Base-by-base conservation (phyloP, 371 early-diverging fungal species). In the Basidiobolus heterosporus region DNA sequence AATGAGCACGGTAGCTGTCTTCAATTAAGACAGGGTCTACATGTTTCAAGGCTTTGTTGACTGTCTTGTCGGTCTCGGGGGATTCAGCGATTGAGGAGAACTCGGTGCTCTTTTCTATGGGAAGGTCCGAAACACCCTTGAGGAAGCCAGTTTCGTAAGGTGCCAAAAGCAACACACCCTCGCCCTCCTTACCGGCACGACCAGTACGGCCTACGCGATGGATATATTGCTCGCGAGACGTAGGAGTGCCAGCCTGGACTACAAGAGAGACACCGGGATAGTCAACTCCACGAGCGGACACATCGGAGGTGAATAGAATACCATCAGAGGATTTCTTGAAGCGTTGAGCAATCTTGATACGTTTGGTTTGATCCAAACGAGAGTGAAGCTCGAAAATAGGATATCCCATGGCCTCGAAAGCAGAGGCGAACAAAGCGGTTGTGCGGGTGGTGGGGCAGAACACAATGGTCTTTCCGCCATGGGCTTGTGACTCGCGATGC, bases 141-240 rank as follows among this genome's bases (percentile, higher is more conserved):
- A 30, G 30, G 30, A 30, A 30, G 30, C 30, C 30, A 30, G 30
- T 5, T 30, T 30, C 30, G 9, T 30, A 30, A 5, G 30, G 30
- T 30, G 30, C 30, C 30, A 30, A 30, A 3, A 30, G 9, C 30
- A 30, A 30, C 3, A 30, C 30, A 30, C 30, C 30, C 30, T 30
- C 30, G 5, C 99, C 99, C 19, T 77, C 66, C 54, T 75, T 77
- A 46, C 91, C 94, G n/a, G 96, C 95, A 51, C 99, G 91, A 47
- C 96, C 99, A 3, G 99, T 99, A 55, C 99, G 80, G 9, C 99
- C 99, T 30, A 98, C 65, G 46, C 99, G 82, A 66, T 99, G 99
- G 43, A 95, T 81, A 58, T 95, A 99, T 60, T 91, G 88, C 54
- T 98, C 97, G 45, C 80, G 65, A 43, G 72, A 64, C 5, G 78